Evolutionary conservation across 202 grass and related monocot species (phyloP).

Genomic region (Musa balbisiana): DNA sequence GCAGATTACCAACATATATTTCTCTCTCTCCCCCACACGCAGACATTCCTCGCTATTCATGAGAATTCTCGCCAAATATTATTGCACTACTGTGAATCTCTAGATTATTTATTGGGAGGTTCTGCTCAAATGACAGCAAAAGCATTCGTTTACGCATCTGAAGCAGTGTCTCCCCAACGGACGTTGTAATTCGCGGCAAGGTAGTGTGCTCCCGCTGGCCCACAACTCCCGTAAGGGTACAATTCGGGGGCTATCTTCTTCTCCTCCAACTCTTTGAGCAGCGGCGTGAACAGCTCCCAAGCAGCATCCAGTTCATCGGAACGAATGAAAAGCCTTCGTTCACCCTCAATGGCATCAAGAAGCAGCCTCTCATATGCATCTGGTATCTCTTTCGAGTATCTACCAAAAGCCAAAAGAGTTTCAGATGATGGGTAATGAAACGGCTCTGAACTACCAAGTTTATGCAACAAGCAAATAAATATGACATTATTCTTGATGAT

Average conservation of each 20-base stretch:
- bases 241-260: constrained; percentile 11
- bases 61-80: too few species aligned
- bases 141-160: background rate
- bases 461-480: too few species aligned
- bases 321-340: constrained; percentile 16
- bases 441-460: too few species aligned
- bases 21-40: too few species aligned
- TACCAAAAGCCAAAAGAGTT: background rate
- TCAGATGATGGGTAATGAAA: background rate
- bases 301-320: constrained; percentile 18
- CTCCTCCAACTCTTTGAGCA: constrained; percentile 19
- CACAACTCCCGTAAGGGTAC: constrained; percentile 12
- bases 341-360: constrained; percentile 14
- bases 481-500: too few species aligned
- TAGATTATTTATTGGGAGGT: background rate
- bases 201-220: constrained; percentile 16
- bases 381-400: constrained; percentile 21
- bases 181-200: constrained; percentile 10
- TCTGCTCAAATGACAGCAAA: background rate
- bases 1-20: too few species aligned
- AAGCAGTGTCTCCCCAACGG: constrained; percentile 7
- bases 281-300: constrained; percentile 13
- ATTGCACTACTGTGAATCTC: background rate
- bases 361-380: constrained; percentile 17
- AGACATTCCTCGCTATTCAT: too few species aligned